Percentiles rank a stretch among this genome's conserved stretches.
phyloP scores from a whole-genome alignment of 2,329 filamentous ascomycete genomes.

The Microdochium trichocladiopsis region DNA sequence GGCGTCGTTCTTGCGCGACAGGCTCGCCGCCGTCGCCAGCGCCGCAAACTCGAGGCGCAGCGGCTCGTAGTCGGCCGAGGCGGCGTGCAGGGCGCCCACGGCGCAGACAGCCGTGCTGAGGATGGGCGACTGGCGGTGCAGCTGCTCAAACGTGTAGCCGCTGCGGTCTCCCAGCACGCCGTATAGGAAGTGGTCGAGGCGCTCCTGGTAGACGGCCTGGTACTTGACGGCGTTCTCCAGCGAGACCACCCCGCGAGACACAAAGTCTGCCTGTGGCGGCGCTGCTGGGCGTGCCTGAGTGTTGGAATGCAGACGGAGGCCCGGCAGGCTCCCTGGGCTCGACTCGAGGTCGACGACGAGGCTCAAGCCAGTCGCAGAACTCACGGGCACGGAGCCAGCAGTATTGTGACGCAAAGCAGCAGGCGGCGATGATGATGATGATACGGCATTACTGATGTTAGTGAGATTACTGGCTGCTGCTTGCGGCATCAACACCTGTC shows the following conservation, averaged over 20 bases:
- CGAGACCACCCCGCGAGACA: constrained; percentile 31
- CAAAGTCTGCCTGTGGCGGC: constrained; percentile 18
- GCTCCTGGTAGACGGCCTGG: constrained; percentile 40
- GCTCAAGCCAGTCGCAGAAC: neutral
- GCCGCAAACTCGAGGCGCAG: constrained; percentile 2
- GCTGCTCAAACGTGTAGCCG: constrained; percentile 38
- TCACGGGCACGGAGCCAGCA: too few species aligned
- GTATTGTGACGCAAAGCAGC: too few species aligned
- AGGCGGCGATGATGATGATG: too few species aligned
- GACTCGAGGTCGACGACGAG: constrained; percentile 5
- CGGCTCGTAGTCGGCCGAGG: constrained; percentile 3
- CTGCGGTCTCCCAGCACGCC: constrained; percentile 33
- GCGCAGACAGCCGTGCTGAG: constrained; percentile 48
- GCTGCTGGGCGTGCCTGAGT: neutral
- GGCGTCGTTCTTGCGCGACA: constrained; percentile 37
- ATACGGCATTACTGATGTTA: too few species aligned
- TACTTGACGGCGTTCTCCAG: constrained; percentile 40
- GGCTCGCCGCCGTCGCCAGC: neutral
- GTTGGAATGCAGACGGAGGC: neutral
- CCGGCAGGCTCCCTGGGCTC: constrained; percentile 2
- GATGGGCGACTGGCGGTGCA: constrained; percentile 46
- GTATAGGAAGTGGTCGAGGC: constrained; percentile 41
- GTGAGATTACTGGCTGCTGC: too few species aligned
- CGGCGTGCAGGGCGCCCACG: constrained; percentile 46
- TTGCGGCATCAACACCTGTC: too few species aligned